Evolutionary conservation across 148 eudicot species (phyloP), one percentile per base, ranked within the genome.

Genomic region (Simmondsia chinensis): DNA sequence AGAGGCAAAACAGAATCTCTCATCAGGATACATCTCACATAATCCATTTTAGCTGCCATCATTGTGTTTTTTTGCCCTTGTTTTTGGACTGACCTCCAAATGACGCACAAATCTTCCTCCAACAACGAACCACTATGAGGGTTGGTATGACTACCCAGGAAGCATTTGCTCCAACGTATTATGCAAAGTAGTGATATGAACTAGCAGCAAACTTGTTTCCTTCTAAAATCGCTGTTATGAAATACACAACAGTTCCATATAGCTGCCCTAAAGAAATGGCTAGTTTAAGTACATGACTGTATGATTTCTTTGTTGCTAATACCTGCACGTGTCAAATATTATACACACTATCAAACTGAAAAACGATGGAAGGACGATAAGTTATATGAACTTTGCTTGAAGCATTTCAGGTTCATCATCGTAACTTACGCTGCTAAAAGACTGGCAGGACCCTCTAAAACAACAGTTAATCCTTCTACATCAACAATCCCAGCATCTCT

Each of bases 391-490:
- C n/a, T n/a, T n/a, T n/a, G n/a, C n/a, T n/a, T n/a, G n/a, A n/a
- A n/a, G n/a, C n/a, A n/a, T n/a, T n/a, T n/a, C n/a, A n/a, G n/a
- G n/a, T n/a, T n/a, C n/a, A n/a, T n/a, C 8, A 33, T 7, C 5
- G 16, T 7, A 16, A 72, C 96, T 66, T 80, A 88, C 97, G 74
- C 74, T 9, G 87, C 87, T 43, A 88, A 57, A 43, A 88, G 67
- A 36, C 75, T 80, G 48, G 79, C 79, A n/a, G 97, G 97, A 36
- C 97, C 97, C 69, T 69, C 80, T 2, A 84, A 15, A 33, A 83
- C 91, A 39, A 76, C 72, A 4, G 97, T 84, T 20, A 88, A 44
- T 51, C 82, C 91, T 74, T 88, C 97, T 34, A 88, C 70, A n/a
- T 87, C 45, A 33, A 88, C 65, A 34, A 76, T 49, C 51, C 61